Base-by-base conservation (phyloP, 345 rosid genomes). In the Hibiscus tridactylites region DNA sequence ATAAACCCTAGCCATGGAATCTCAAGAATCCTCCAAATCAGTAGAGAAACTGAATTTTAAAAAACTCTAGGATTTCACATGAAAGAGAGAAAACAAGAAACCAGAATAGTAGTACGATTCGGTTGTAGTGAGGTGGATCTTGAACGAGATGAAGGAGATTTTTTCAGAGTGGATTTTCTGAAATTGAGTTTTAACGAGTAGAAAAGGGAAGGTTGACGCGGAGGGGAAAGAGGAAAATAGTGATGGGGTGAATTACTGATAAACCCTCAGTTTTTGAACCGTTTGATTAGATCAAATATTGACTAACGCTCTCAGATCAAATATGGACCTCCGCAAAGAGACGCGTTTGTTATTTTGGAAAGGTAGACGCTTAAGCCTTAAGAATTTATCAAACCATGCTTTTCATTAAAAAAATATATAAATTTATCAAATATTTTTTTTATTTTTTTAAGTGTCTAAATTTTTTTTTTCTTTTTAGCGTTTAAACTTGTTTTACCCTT, bases 1-100 rank as follows among this genome's bases (percentile, higher is more conserved):
- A 68, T 75, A 65, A 84, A 72, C 89, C 86, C 89, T 79, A 81
- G 87, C 76, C 99, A 94, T 94, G 68, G 77, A 53, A 75, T 75
- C 83, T 59, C 71, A 46, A 62, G 16, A 61, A 52, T 39, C 21
- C 26, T 44, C 53, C 39, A 4, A 35, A 71, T 47, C 71, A 68
- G 10, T 9, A 15, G 3, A 71, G 74, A 71, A 71, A 57, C 11
- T 12, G 10, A 28, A 66, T 11, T 35, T 7, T 8, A 4, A 29
- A 29, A 29, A 39, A 56, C 65, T 15, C 62, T 64, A 54, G 17
- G 16, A 5, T 37, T 64, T 11, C 11, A 35, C 33, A 28, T 28
- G 17, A 16, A 47, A 47, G 5, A 46, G 12, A 26, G 42, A 3
- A 50, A 28, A 21, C 29, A 0, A 4, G 24, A 50, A 49, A 67